Evolutionary conservation across 139 green algal species (phyloP).

Genomic region (Chlamydomonas incerta): DNA sequence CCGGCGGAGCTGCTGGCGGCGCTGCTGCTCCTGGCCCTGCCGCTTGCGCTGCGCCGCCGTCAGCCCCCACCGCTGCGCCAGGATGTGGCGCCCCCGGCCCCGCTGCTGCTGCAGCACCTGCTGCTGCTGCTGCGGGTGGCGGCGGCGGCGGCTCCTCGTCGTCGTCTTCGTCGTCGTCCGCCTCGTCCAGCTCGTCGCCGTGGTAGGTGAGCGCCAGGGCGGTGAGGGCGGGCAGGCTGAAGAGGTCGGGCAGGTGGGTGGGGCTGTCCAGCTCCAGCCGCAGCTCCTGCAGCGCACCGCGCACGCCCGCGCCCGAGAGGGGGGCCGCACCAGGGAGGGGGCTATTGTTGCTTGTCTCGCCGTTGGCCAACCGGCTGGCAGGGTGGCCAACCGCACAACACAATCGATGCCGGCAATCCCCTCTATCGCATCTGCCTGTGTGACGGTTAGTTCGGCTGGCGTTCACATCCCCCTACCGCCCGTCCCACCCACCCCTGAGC

Average conservation of each 20-base stretch:
- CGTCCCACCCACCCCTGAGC: too few species aligned
- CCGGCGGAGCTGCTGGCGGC: too few species aligned
- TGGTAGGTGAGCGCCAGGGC: constrained; percentile 8
- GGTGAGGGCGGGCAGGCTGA: background rate
- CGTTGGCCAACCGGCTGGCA: too few species aligned
- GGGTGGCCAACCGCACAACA: too few species aligned
- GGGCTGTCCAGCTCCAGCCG: constrained; percentile 16
- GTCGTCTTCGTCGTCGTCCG: background rate
- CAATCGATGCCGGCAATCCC: too few species aligned
- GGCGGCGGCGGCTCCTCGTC: background rate
- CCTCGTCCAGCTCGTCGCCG: constrained; percentile 9
- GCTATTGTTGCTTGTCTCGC: too few species aligned
- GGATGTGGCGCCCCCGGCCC: too few species aligned
- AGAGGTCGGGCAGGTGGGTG: constrained; percentile 18
- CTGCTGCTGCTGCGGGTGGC: background rate
- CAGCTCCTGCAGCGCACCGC: constrained; percentile 15
- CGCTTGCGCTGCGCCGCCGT: background rate
- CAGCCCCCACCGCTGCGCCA: too few species aligned
- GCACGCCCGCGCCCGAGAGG: too few species aligned
- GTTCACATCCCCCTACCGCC: too few species aligned
- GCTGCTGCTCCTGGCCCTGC: background rate
- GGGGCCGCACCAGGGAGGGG: background rate
- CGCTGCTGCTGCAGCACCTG: background rate
- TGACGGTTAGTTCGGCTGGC: too few species aligned
- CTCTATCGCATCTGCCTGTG: too few species aligned